Conservation (phyloP, 2,329 filamentous ascomycete genomes). For the Epichloe glyceriae region DNA sequence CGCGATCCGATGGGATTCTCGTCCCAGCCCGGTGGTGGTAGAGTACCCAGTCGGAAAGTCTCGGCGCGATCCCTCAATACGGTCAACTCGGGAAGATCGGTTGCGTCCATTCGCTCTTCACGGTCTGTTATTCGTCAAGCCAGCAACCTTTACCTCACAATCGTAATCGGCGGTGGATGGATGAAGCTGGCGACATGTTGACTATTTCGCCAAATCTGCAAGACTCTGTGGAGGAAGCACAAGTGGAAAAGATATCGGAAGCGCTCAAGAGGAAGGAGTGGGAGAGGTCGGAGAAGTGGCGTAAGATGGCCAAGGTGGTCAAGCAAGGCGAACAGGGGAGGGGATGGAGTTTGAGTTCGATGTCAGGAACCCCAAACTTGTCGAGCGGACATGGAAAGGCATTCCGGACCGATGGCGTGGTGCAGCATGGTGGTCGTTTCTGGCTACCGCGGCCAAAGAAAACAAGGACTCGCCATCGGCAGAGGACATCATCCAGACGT, state of each 20-base stretch:
- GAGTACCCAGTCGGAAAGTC: conserved; percentile 38
- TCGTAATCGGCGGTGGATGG: conserved; percentile 45
- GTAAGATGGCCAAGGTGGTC: conserved; percentile 48
- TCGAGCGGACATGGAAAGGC: conserved; percentile 92
- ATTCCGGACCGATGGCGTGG: conserved; percentile 93
- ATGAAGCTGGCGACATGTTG: conserved; percentile 56
- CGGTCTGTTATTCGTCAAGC: conserved; percentile 44
- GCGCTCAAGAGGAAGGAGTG: conserved; percentile 49
- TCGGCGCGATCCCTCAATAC: conserved; percentile 47
- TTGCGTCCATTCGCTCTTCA: conserved; percentile 37
- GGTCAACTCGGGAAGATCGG: conserved; percentile 39
- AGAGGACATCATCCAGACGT: conserved; percentile 57
- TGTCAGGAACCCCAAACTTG: conserved; percentile 65
- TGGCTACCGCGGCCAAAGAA: conserved; percentile 61
- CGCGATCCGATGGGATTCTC: conserved; percentile 24
- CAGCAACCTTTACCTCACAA: conserved; percentile 49
- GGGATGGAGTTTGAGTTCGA: conserved; percentile 69
- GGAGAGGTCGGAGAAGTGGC: conserved; percentile 53
- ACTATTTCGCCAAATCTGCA: conserved; percentile 43
- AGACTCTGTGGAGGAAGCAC: conserved; percentile 42
- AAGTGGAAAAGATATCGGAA: conserved; percentile 38
- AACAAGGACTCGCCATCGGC: conserved; percentile 49
- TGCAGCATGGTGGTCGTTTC: conserved; percentile 89
- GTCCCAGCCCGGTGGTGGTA: conserved; percentile 25
- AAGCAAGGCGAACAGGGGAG: conserved; percentile 38